phyloP scores from a whole-genome alignment of 129 eudicot species.

The Tagetes patula region DNA sequence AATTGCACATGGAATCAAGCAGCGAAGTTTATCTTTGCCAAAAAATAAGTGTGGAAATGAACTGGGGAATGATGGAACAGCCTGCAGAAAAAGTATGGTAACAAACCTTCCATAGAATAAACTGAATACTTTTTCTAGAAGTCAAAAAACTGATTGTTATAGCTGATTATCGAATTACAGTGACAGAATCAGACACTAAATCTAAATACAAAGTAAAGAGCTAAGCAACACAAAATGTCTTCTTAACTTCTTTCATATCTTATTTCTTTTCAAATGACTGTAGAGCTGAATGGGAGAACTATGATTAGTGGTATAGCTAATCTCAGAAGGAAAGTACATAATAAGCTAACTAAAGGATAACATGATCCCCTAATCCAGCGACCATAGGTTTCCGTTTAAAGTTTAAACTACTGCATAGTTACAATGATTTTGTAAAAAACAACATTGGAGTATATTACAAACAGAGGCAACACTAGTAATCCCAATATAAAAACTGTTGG shows the following conservation, averaged over 20 bases:
- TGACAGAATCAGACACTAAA: neutral
- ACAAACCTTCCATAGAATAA: neutral
- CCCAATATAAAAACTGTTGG: neutral
- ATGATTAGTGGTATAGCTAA: neutral
- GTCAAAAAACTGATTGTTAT: neutral
- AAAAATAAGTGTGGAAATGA: slow-evolving; percentile 93
- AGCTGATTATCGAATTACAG: neutral
- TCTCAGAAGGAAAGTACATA: neutral
- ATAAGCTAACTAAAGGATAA: neutral
- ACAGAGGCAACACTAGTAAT: neutral
- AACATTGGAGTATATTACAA: neutral
- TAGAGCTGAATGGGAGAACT: neutral
- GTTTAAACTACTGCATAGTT: too few relatives aligned
- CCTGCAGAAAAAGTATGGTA: slow-evolving; percentile 45
- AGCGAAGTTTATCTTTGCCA: slow-evolving; percentile 75
- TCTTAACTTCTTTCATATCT: neutral
- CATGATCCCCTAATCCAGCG: too few relatives aligned
- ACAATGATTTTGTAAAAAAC: neutral
- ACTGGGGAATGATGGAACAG: slow-evolving; percentile 94
- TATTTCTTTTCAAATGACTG: neutral
- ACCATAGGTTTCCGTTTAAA: neutral
- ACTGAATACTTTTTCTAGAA: neutral
- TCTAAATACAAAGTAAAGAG: neutral
- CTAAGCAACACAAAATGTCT: neutral
- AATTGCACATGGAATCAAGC: slow-evolving; percentile 95